Base-by-base conservation (phyloP, 148 eudicot genomes). In the Vaccinium myrtillus region DNA sequence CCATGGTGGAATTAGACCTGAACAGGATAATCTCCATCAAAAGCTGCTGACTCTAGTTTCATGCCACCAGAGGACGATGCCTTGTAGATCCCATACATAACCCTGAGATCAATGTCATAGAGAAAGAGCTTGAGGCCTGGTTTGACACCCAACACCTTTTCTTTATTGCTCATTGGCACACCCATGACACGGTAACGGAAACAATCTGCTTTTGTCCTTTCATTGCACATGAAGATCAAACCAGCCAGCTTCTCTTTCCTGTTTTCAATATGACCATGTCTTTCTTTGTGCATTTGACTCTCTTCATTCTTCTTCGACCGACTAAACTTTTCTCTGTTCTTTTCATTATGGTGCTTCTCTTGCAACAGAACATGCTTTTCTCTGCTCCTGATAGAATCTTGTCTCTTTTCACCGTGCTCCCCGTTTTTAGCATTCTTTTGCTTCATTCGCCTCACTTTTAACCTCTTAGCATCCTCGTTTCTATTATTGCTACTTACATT, bases 141-240 rank as follows among this genome's bases (percentile, higher is more conserved):
- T 80, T 87, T 91, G 78, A 94, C 86, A 82, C 87, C 88, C 87
- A 90, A 81, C 76, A 95, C 95, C 87, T 83, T 82, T 67, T 94
- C 97, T 85, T 88, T 85, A 86, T 88, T 88, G 69, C 80, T 85
- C 48, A 82, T 65, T 79, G 94, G 87, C 27, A 95, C 86, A 78
- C 93, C 98, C 95, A 95, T 91, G 80, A 95, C 78, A 51, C 87
- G 90, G 86, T 94, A 94, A 0, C 82, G 85, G 69, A 91, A 92
- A 86, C 98, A 95, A 87, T 95, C 98, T 48, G 93, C 88, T 84
- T 95, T 95, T 21, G 98, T 95, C 87, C 88, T 95, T 59, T 87
- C 48, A 88, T 82, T 95, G 89, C 98, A 95, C 98, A 95, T 94
- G 88, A 95, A 95, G 84, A 91, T 91, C 79, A 91, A 18, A 80